phyloP scores from a whole-genome alignment of 441 rosid species.

The Daphne laureola region DNA sequence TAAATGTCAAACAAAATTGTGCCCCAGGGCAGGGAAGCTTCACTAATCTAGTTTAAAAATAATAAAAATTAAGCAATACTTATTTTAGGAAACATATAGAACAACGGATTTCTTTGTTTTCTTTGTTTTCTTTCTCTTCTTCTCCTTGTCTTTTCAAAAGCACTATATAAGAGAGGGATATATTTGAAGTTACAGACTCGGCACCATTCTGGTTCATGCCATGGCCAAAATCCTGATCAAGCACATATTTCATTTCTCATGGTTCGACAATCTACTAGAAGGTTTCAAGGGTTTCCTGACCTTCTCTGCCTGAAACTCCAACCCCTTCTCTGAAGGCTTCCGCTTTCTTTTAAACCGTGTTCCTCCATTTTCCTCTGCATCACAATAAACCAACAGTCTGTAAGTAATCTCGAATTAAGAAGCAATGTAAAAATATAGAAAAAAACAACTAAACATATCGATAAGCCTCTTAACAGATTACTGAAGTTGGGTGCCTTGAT shows the following conservation, averaged over 20 bases:
- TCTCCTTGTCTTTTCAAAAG: not conserved
- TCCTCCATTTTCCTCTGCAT: constrained; percentile 73
- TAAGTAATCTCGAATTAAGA: too few species aligned
- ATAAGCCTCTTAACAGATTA: too few species aligned
- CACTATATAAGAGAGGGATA: not conserved
- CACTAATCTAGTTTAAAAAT: too few species aligned
- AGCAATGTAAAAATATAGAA: too few species aligned
- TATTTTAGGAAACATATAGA: too few species aligned
- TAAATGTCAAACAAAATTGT: too few species aligned
- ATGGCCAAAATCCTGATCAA: constrained; percentile 44
- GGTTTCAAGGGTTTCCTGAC: constrained; percentile 67
- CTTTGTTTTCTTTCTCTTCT: not conserved
- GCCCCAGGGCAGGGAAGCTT: too few species aligned
- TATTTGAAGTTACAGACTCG: constrained; percentile 23
- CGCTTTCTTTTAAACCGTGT: constrained; percentile 62
- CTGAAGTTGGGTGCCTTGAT: too few species aligned
- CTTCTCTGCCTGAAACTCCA: constrained; percentile 94
- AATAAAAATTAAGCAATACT: too few species aligned
- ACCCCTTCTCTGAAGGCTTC: constrained; percentile 92
- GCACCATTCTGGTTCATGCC: constrained; percentile 40
- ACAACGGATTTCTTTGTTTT: not conserved
- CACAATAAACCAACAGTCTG: not conserved
- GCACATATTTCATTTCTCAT: constrained; percentile 39
- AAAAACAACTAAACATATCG: too few species aligned
- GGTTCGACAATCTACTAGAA: constrained; percentile 50